A percentile compares a stretch with the other conserved stretches of the same genome.
Evolutionary conservation across 768 basidiomycete species (phyloP).

Genomic region (Rhizopogon vinicolor): DNA sequence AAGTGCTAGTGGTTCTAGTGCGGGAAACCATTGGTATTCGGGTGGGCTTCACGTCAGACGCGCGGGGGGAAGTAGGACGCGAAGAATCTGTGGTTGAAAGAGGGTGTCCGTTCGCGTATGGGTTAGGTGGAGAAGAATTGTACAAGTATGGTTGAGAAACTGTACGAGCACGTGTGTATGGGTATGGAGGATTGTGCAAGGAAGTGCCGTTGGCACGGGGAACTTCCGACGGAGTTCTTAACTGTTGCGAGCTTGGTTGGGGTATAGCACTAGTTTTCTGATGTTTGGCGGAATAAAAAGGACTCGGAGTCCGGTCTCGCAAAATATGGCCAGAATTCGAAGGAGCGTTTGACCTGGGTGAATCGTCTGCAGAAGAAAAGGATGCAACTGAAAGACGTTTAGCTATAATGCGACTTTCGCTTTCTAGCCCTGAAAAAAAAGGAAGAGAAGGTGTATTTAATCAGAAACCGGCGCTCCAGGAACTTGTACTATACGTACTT

Average conservation of each 20-base stretch:
- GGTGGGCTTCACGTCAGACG: slow-evolving; percentile 35
- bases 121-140: slow-evolving; percentile 31
- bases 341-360: slow-evolving; percentile 16
- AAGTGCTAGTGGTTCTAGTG: slow-evolving; percentile 34
- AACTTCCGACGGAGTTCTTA: slow-evolving; percentile 24
- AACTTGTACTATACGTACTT: slow-evolving; percentile 41
- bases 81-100: slow-evolving; percentile 32
- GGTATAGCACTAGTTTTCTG: slow-evolving; percentile 42
- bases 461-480: background rate
- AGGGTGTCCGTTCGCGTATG: slow-evolving; percentile 19
- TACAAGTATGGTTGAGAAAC: slow-evolving; percentile 57
- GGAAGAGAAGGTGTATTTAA: background rate
- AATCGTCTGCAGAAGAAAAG: slow-evolving; percentile 50
- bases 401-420: slow-evolving; percentile 73
- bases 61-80: slow-evolving; percentile 42
- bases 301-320: slow-evolving; percentile 13
- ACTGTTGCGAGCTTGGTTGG: slow-evolving; percentile 37
- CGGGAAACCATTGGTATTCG: slow-evolving; percentile 46
- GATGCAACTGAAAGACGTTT: slow-evolving; percentile 76
- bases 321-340: slow-evolving; percentile 14
- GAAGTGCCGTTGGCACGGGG: slow-evolving; percentile 24
- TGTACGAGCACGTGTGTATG: slow-evolving; percentile 54
- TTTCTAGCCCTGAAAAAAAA: slow-evolving; percentile 59
- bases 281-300: slow-evolving; percentile 27
- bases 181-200: slow-evolving; percentile 26